Conservation (phyloP, 163 green algal genomes). For the Picocystis sp. region DNA sequence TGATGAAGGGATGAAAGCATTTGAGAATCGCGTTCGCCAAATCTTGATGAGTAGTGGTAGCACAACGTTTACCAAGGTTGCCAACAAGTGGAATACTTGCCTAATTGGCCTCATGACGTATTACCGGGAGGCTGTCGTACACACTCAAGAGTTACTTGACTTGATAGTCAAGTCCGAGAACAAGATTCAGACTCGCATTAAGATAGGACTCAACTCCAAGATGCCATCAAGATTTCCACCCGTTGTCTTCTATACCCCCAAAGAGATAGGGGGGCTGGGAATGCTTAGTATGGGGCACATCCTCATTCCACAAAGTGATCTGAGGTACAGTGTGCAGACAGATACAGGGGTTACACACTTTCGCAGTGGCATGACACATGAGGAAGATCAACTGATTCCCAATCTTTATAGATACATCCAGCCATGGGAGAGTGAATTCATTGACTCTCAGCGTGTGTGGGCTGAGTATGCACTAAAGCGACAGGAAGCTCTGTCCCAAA, state of each 20-base stretch:
- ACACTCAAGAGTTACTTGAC: conserved; percentile 98
- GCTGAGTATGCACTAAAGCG: conserved; percentile 98
- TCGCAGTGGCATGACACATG: conserved; percentile 87
- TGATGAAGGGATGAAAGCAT: conserved; percentile 93
- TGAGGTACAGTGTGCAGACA: conserved; percentile 96
- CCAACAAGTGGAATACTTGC: conserved; percentile 99
- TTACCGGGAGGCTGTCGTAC: conserved; percentile 90
- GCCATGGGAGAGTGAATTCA: conserved; percentile 97
- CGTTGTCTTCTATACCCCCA: conserved; percentile 93
- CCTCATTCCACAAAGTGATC: conserved; percentile 97
- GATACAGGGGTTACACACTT: conserved; percentile 99
- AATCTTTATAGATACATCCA: conserved; percentile 95
- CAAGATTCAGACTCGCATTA: conserved; percentile 99
- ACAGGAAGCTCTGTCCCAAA: conserved; percentile 85
- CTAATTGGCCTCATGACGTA: conserved; percentile 97
- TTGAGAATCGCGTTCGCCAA: conserved; percentile 95
- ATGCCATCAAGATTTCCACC: conserved; percentile 95
- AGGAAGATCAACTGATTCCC: conserved; percentile 98
- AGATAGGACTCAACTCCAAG: conserved; percentile 99
- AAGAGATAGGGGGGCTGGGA: conserved; percentile 94
- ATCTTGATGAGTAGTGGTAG: conserved; percentile 91
- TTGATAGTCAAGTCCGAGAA: conserved; percentile 99
- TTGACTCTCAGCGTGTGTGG: conserved; percentile 96
- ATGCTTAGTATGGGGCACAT: conserved; percentile 99
- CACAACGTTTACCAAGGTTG: conserved; percentile 99